Evolutionary conservation across 2,329 filamentous ascomycete species (phyloP).

Genomic region (Macrophomina tecta): DNA sequence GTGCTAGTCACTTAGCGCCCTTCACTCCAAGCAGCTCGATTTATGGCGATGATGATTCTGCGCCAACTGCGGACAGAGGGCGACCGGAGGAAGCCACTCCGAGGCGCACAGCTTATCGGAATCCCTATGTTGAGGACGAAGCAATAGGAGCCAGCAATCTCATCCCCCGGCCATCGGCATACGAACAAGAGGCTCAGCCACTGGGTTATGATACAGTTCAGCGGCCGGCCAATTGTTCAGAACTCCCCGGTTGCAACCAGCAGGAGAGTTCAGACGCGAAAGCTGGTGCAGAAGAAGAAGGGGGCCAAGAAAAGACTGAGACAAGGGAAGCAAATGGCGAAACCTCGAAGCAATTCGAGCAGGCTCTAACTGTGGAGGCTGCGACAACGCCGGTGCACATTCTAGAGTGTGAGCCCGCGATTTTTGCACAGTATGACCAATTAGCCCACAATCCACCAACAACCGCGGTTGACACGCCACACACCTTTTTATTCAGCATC

Average conservation of each 20-base stretch:
- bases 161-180: not conserved
- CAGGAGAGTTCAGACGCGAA: not conserved
- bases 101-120: not conserved
- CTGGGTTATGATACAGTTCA: not conserved
- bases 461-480: not conserved
- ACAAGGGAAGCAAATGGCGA: not conserved
- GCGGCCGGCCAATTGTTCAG: not conserved
- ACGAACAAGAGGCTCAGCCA: not conserved
- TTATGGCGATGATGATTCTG: conserved; percentile 9
- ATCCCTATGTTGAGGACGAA: conserved; percentile 12
- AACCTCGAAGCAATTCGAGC: not conserved
- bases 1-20: conserved; percentile 7
- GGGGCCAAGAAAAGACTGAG: too few relatives aligned
- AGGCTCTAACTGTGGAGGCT: not conserved
- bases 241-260: not conserved
- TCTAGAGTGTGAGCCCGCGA: not conserved
- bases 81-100: not conserved
- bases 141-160: not conserved
- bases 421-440: not conserved
- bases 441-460: not conserved
- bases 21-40: conserved; percentile 24
- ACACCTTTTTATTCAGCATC: not conserved
- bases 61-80: not conserved
- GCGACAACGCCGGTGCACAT: not conserved
- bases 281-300: too few relatives aligned